Base-by-base conservation (phyloP, 495 filamentous ascomycete genomes). In the Pseudoneurospora amorphoporcata region DNA sequence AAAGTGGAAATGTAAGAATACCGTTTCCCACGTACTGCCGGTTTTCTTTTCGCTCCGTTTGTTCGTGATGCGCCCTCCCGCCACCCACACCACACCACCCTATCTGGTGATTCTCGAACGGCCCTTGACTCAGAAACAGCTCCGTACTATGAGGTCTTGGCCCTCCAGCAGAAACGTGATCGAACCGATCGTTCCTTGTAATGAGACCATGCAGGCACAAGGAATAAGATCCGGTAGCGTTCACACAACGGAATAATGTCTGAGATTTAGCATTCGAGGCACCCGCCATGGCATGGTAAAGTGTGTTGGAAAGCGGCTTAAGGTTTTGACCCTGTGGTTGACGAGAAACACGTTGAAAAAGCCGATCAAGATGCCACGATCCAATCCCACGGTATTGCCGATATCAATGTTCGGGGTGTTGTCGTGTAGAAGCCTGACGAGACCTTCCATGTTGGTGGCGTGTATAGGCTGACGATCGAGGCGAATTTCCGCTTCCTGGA, bases 191-290 rank as follows among this genome's bases (percentile, higher is more conserved):
- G 8, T 29, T 29, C 69, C 72, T 41, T 19, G 41, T 32, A 39
- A 39, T 47, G 68, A 73, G 19, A 71, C 39, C 37, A 69, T 38
- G 32, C 32, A 69, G 35, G 41, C 58, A 68, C 37, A 58, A 69
- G 41, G 61, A 40, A 65, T 42, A 47, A 73, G 69, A 70, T 74
- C 14, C 75, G 35, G 70, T 71, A 69, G 71, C 71, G 70, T 47
- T 72, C 73, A 72, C 69, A 72, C 73, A 73, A 75, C 76, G 70
- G n/a, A 12, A 70, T 17, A 1, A 45, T 81, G 79, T 81, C 79
- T 81, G 69, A 81, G 79, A 81, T 81, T 77, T 76, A 69, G 78
- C 76, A 77, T 70, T 75, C 69, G 70, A 53, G 72, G 53, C 53
- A 65, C 65, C 75, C 43, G 37, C 53, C 73, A 69, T 75, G 69